Conservation (phyloP, 2,329 filamentous ascomycete species). For the Fusarium beomiforme region DNA sequence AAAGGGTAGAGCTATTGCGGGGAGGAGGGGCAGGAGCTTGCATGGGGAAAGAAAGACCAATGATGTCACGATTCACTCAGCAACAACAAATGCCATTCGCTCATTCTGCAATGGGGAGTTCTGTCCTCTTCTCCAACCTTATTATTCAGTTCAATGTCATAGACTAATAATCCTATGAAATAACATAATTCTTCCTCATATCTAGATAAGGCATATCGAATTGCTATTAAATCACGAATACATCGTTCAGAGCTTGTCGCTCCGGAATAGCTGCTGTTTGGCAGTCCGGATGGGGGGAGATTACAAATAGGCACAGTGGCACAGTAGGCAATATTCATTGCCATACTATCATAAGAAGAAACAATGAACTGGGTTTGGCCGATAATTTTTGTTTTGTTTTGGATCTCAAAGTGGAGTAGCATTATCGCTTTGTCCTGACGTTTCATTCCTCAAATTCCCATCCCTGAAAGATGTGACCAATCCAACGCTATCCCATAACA, state of each 20-base stretch:
- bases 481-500: slow-evolving; percentile 11
- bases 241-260: background rate
- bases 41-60: slow-evolving; percentile 5
- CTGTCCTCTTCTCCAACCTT: background rate
- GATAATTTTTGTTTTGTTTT: background rate
- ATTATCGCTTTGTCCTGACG: background rate
- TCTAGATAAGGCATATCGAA: background rate
- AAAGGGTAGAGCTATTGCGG: slow-evolving; percentile 17
- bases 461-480: background rate
- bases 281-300: background rate
- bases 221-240: background rate
- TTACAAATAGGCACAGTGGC: background rate
- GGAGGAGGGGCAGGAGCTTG: slow-evolving; percentile 26
- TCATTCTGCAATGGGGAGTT: background rate
- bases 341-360: background rate
- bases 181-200: background rate
- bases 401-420: background rate
- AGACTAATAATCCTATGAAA: too few species aligned
- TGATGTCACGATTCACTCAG: slow-evolving; percentile 30
- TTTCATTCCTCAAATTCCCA: background rate
- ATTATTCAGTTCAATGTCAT: background rate
- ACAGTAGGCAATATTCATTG: background rate
- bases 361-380: too few species aligned
- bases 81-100: background rate
- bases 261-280: background rate